Conservation (phyloP, 257 asterid species). For the Scutellaria galericulata region DNA sequence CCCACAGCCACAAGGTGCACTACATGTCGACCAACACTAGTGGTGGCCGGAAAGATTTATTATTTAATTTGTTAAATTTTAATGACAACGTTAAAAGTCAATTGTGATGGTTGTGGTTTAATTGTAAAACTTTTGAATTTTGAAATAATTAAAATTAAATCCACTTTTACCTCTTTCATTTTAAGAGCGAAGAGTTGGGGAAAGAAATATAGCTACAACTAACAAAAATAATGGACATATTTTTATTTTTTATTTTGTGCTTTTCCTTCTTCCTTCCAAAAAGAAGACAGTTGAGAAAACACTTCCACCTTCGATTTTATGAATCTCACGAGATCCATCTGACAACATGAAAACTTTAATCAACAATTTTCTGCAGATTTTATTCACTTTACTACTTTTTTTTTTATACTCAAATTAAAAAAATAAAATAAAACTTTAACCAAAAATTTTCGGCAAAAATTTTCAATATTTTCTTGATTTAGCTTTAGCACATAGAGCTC, state of each 20-base stretch:
- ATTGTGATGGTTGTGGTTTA: background rate
- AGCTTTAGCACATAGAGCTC: background rate
- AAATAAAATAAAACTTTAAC: too few relatives aligned
- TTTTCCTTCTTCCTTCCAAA: background rate
- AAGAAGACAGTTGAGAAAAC: conserved; percentile 32
- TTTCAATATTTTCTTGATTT: background rate
- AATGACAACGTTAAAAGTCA: background rate
- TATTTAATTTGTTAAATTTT: background rate
- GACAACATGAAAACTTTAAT: conserved; percentile 16
- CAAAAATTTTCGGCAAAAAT: background rate
- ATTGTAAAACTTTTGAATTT: background rate
- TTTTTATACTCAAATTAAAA: too few relatives aligned
- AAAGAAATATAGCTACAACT: too few relatives aligned
- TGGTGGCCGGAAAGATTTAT: conserved; percentile 23
- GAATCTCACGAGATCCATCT: conserved; percentile 43
- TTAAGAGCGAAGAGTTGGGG: background rate
- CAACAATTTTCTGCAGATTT: background rate
- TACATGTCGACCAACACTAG: conserved; percentile 10
- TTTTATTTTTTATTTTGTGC: background rate
- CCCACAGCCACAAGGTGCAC: too few relatives aligned
- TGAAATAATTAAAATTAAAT: conserved; percentile 12
- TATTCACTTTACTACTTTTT: background rate
- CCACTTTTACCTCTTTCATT: background rate
- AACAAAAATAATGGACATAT: background rate
- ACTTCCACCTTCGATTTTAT: conserved; percentile 27